A percentile compares a stretch with the other conserved stretches of the same genome.
Evolutionary conservation across 2,329 filamentous ascomycete genomes (phyloP).

Genomic region (Neurospora sp.): DNA sequence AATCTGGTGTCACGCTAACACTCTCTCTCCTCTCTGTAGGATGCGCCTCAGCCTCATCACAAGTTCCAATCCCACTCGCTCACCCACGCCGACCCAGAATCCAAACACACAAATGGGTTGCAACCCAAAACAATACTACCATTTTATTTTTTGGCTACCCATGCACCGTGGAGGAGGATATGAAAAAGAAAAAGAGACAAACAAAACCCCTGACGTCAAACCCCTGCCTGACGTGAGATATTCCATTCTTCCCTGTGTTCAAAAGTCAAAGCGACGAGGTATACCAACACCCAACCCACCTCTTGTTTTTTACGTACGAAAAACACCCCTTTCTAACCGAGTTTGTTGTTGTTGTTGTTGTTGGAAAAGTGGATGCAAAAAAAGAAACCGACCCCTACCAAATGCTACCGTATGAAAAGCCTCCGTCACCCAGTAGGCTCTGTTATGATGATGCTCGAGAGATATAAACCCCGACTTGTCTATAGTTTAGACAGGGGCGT

Average conservation of each 20-base stretch:
- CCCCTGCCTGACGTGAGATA: neutral
- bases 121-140: neutral
- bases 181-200: neutral
- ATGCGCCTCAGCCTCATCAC: neutral
- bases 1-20: neutral
- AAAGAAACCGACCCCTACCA: neutral
- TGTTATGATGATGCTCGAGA: neutral
- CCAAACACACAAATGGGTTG: neutral
- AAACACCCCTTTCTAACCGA: neutral
- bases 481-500: slow-evolving; percentile 41
- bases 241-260: neutral
- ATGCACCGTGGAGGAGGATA: neutral
- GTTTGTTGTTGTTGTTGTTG: too few relatives aligned
- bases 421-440: neutral
- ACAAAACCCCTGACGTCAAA: neutral
- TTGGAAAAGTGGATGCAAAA: neutral
- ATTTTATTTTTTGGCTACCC: neutral
- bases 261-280: neutral
- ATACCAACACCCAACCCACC: neutral
- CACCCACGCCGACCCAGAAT: neutral
- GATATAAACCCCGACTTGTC: neutral
- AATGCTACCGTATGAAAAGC: neutral
- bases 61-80: too few relatives aligned
- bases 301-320: neutral
- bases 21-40: neutral